Conservation (phyloP, 441 rosid species). For the Populus hybrid region DNA sequence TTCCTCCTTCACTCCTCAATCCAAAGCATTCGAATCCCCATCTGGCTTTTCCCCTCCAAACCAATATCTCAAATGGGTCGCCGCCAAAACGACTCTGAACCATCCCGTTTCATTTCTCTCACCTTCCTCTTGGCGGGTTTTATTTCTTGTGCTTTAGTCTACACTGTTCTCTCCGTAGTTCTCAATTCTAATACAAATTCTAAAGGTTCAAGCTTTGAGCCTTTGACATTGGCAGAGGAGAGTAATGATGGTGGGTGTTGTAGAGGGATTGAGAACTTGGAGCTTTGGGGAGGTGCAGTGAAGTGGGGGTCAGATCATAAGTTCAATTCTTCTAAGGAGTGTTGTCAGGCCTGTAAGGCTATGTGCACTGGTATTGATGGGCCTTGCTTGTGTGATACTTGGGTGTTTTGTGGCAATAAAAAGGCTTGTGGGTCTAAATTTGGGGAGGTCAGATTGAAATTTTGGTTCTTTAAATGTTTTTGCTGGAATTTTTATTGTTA, state of each 20-base stretch:
- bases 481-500: not conserved
- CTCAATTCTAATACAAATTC: constrained; percentile 31
- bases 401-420: constrained; percentile 84
- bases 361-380: constrained; percentile 83
- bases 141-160: constrained; percentile 59
- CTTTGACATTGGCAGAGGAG: constrained; percentile 17
- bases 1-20: constrained; percentile 1
- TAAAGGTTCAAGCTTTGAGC: constrained; percentile 15
- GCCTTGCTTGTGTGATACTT: constrained; percentile 89
- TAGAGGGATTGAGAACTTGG: constrained; percentile 74
- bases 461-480: not conserved
- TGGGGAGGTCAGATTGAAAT: constrained; percentile 68
- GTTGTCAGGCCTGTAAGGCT: constrained; percentile 83
- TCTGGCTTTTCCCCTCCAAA: constrained; percentile 17
- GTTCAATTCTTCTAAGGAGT: constrained; percentile 61
- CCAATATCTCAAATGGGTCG: constrained; percentile 52
- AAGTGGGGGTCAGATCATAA: constrained; percentile 91
- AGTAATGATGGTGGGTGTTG: constrained; percentile 50
- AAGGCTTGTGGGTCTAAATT: constrained; percentile 75
- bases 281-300: constrained; percentile 93
- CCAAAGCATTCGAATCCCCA: constrained; percentile 8
- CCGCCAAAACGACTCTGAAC: constrained; percentile 48
- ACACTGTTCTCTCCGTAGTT: constrained; percentile 50
- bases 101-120: constrained; percentile 53
- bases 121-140: constrained; percentile 49